Conservation (phyloP, 805 yeast genomes). For the Lachancea sp. region DNA sequence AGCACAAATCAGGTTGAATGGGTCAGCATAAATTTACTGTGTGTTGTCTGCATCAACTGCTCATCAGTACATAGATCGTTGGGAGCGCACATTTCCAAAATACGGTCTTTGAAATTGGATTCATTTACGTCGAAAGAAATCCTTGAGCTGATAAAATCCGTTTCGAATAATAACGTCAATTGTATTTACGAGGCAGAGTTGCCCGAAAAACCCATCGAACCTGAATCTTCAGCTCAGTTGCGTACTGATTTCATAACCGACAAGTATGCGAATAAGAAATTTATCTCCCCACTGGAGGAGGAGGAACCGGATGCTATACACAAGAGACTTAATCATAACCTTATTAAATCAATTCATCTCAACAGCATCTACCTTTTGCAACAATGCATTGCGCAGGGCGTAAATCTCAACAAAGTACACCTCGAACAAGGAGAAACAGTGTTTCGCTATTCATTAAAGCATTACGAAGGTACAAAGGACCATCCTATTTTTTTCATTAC, state of each 20-base stretch:
- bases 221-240: slow-evolving; percentile 37
- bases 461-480: slow-evolving; percentile 29
- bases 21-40: slow-evolving; percentile 72
- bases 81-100: slow-evolving; percentile 76
- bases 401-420: slow-evolving; percentile 13
- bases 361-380: slow-evolving; percentile 35
- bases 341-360: slow-evolving; percentile 49
- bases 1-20: slow-evolving; percentile 64
- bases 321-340: slow-evolving; percentile 28
- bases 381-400: slow-evolving; percentile 21
- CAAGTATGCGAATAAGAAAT: slow-evolving; percentile 58
- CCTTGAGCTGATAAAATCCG: slow-evolving; percentile 47
- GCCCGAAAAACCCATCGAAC: slow-evolving; percentile 25
- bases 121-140: slow-evolving; percentile 55
- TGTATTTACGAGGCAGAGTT: slow-evolving; percentile 49
- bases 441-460: slow-evolving; percentile 50
- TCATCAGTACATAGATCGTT: slow-evolving; percentile 83
- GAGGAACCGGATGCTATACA: slow-evolving; percentile 10
- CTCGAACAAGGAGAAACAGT: slow-evolving; percentile 23
- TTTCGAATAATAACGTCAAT: slow-evolving; percentile 51
- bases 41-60: slow-evolving; percentile 75
- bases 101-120: slow-evolving; percentile 74
- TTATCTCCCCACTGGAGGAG: slow-evolving; percentile 23
- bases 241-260: slow-evolving; percentile 54
- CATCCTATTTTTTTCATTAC: slow-evolving; percentile 42